Evolutionary conservation across 1,284 basidiomycete genomes (phyloP), one percentile per base, ranked within the genome.

Genomic region (Heliocybe sulcata): DNA sequence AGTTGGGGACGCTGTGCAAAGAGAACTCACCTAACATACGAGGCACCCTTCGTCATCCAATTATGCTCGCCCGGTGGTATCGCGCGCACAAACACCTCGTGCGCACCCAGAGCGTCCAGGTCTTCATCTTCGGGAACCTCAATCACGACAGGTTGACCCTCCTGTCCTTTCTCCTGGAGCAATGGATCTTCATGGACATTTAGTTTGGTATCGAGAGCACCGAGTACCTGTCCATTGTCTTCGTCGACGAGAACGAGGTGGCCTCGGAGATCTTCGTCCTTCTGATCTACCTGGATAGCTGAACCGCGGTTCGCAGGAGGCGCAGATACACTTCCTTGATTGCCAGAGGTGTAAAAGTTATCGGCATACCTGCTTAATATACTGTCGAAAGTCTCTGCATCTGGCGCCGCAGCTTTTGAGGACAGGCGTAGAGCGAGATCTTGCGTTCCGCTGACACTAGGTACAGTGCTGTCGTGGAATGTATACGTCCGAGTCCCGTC

Each of bases 211-310:
- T 87, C 87, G 10, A 92, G 73, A 64, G 87, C 81, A 1, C 87
- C 89, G 10, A 93, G 74, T 6, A 92, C 76, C 61, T 90, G 81
- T 1, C 90, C 89, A 54, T 79, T 85, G 45, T 82, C 76, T 65
- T 92, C 81, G 65, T 93, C 83, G 58, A 92, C 77, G 54, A 91
- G 77, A 9, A 92, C 80, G 31, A 92, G 76, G 51, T 79, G 80
- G 3, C 88, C 87, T 38, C 83, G 76, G 23, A 87, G 69, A 60
- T 86, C 82, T 29, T 73, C 71, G 26, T 72, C 33, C 26, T 55
- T 57, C 23, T 35, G 64, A 26, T 58, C 56, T 1, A 55, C 35
- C 51, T 59, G 51, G 25, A 55, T 53, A 33, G 57, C 31, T 45
- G 38, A 56, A 35, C 29, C 53, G 49, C 52, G 31, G 45, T 51